phyloP scores from a whole-genome alignment of 225 moss, liverwort and hornwort species.

The Pseudoscleropodium purum region DNA sequence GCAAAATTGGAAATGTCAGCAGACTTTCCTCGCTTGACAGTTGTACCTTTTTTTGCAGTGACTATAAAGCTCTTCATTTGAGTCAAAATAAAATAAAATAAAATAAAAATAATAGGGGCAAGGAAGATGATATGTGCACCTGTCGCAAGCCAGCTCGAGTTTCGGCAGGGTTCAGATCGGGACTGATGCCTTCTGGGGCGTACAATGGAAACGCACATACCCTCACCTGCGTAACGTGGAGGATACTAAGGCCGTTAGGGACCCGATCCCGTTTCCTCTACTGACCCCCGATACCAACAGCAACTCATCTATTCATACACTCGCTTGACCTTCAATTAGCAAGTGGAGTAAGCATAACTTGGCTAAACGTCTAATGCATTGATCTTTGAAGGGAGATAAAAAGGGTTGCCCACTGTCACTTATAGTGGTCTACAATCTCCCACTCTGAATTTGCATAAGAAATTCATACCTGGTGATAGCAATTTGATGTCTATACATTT shows the following conservation, averaged over 20 bases:
- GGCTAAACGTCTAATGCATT: not conserved
- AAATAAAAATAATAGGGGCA: not conserved
- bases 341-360: not conserved
- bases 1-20: not conserved
- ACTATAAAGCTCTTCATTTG: not conserved
- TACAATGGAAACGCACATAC: slow-evolving; percentile 79
- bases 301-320: not conserved
- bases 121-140: slow-evolving; percentile 13
- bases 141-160: slow-evolving; percentile 64
- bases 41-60: not conserved
- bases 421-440: not conserved
- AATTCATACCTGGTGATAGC: not conserved
- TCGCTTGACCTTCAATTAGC: not conserved
- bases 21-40: not conserved
- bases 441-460: not conserved
- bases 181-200: slow-evolving; percentile 72
- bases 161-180: slow-evolving; percentile 61
- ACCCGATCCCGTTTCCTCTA: not conserved
- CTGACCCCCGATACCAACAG: not conserved
- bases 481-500: not conserved
- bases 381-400: not conserved
- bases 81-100: not conserved
- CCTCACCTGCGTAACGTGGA: slow-evolving; percentile 36
- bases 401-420: not conserved
- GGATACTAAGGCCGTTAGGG: not conserved